Evolutionary conservation across 1,284 basidiomycete genomes (phyloP), one percentile per base, ranked within the genome.

Genomic region (Marasmius oreades): DNA sequence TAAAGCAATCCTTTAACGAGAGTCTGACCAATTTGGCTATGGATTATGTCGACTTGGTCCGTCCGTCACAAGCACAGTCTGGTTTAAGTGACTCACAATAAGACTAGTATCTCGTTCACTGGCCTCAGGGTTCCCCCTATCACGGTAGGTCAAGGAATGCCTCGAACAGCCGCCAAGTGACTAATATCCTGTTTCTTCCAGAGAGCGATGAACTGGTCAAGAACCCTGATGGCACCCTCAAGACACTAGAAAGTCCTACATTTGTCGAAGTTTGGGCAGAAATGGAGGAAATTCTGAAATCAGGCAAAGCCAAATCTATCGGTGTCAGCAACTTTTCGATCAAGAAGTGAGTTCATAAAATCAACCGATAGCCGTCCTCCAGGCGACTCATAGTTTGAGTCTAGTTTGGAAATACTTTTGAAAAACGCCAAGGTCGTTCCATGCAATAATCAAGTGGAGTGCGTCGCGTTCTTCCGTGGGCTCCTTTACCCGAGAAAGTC

Each of bases 81-180:
- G 67, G 63, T n/a, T 24, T 3, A 60, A 70, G 22, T 67, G 18
- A n/a, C 31, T 20, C 10, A 12, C 14, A 7, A 50, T 10, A 18
- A 50, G 2, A n/a, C 31, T 26, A 69, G 53, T 88, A 86, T 69
- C 76, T 91, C 22, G 75, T 90, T 69, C 86, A 90, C 70, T 88
- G 81, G 80, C 78, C 80, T 64, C 70, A 68, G 59, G 62, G 61
- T 50, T 48, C 66, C 14, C 55, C 52, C 23, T 56, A 58, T 7
- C 52, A 55, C n/a, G n/a, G n/a, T n/a, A 16, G 53, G 53, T 36
- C 12, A 26, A 2, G 24, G n/a, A 24, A 7, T 10, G 12, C 26
- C n/a, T 28, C 16, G 26, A 16, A 3, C 6, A 18, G 16, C 28
- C 28, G 4, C 28, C 28, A 31, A 31, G 28, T 31, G 28, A 10